These are phyloP conservation scores for Ustilago shanxiensis DNA, from an alignment of 1,284 basidiomycete species.

Conservation along the genomic window DNA sequence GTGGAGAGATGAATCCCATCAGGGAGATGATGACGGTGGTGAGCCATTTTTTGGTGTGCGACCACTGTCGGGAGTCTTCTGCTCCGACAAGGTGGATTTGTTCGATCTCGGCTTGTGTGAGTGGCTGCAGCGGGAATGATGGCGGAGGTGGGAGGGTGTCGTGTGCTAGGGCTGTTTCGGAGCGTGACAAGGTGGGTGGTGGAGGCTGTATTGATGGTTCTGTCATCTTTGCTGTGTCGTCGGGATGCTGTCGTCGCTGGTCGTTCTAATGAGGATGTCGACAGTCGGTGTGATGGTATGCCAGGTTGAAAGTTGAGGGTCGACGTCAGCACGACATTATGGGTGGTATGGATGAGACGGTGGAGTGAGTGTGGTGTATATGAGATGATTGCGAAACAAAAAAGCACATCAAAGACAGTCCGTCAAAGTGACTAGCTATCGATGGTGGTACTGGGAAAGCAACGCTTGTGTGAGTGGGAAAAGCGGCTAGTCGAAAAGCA, in stretches of 20 bases:
- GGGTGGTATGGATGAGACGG: background rate
- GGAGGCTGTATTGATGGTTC: conserved; percentile 27
- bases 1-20: conserved; percentile 64
- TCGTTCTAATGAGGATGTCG: background rate
- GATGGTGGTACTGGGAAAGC: no score
- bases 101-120: conserved; percentile 33
- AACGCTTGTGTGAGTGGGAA: background rate
- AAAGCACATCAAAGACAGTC: no score
- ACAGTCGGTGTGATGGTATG: background rate
- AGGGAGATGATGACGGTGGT: conserved; percentile 61
- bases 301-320: background rate
- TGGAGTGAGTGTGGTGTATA: conserved; percentile 1
- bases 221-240: conserved; percentile 10
- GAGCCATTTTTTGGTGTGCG: conserved; percentile 50
- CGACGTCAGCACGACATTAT: conserved; percentile 17
- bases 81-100: conserved; percentile 29
- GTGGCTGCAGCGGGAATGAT: conserved; percentile 18
- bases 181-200: conserved; percentile 3
- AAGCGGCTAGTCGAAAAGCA: background rate
- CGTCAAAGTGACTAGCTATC: no score
- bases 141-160: conserved; percentile 12
- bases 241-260: background rate
- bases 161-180: conserved; percentile 7
- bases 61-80: conserved; percentile 45
- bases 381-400: conserved; percentile 1